Evolutionary conservation across 2,329 filamentous ascomycete species (phyloP), one percentile per base, ranked within the genome.

Genomic region (Pseudogymnoascus sp.): DNA sequence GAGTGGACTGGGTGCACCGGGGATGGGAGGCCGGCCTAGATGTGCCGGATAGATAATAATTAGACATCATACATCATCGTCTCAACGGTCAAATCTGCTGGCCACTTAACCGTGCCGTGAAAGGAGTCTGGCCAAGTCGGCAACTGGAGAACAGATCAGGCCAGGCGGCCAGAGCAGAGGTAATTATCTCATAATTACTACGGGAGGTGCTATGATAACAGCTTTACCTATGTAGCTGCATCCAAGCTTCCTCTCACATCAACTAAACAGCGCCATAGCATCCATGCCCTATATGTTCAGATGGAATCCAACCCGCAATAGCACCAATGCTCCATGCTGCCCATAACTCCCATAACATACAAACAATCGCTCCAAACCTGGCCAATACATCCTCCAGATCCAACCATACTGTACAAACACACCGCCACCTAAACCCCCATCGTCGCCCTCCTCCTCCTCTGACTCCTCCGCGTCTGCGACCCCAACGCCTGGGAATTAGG

Each of bases 391-490:
- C 4, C 16, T 16, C 47, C 24, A 11, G 6, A 13, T 24, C 16
- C n/a, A 56, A 5, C 10, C 7, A n/a, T 56, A 56, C n/a, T 31
- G 33, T 33, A 56, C n/a, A 33, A 6, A 29, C 8, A 19, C 14
- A 7, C 7, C 95, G 19, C 24, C 38, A 19, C 19, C 19, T 62
- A 62, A 50, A 71, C 75, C 0, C 67, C 66, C 4, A 71, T 68
- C 10, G 64, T 62, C 50, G 50, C 47, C n/a, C 47, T 62, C 53
- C 67, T 68, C 19, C 59, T 56, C 47, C 44, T 66, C 16, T 66
- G 67, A 11, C 65, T 67, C 35, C 61, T 65, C 68, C 64, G n/a
- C 63, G 61, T 26, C 8, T 70, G 70, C 7, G 70, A 72, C 21
- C 75, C 75, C 10, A 72, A 74, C 11, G 71, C 70, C 24, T 56